A percentile compares a stretch with the other conserved stretches of the same genome.
These are phyloP conservation scores for Ustilago vetiveriae DNA, from an alignment of 1,284 basidiomycete genomes.

Conservation along the genomic window DNA sequence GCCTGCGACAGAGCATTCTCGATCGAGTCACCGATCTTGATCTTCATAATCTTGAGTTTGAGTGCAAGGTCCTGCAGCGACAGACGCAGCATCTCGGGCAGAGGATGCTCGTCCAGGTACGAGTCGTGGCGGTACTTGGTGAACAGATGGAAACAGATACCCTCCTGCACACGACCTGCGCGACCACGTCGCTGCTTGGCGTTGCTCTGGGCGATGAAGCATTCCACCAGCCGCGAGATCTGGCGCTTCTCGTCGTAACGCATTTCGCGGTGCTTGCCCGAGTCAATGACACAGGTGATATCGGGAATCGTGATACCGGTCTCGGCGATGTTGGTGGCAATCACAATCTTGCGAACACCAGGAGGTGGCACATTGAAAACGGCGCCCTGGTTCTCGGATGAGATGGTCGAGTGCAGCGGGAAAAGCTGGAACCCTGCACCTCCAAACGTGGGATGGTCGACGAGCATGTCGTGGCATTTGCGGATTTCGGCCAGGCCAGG, in stretches of 20 bases:
- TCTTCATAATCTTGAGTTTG: slow-evolving; percentile 95
- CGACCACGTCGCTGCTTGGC: slow-evolving; percentile 90
- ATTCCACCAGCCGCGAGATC: slow-evolving; percentile 89
- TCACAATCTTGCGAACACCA: slow-evolving; percentile 88
- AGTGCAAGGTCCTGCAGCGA: slow-evolving; percentile 93
- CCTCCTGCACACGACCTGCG: slow-evolving; percentile 89
- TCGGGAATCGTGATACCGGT: slow-evolving; percentile 98
- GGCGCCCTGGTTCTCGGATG: slow-evolving; percentile 80
- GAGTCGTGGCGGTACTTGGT: slow-evolving; percentile 86
- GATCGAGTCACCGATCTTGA: slow-evolving; percentile 81
- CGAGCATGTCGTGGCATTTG: slow-evolving; percentile 82
- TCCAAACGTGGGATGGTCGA: slow-evolving; percentile 80
- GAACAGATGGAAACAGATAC: slow-evolving; percentile 95
- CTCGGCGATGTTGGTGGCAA: slow-evolving; percentile 79
- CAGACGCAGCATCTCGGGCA: slow-evolving; percentile 94
- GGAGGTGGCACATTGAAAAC: slow-evolving; percentile 87
- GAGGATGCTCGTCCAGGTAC: slow-evolving; percentile 83
- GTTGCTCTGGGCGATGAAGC: slow-evolving; percentile 91
- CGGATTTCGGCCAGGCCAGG: slow-evolving; percentile 88
- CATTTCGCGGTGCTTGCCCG: slow-evolving; percentile 79
- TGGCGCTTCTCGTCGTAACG: slow-evolving; percentile 95
- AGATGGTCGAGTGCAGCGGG: slow-evolving; percentile 84
- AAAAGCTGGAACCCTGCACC: slow-evolving; percentile 79
- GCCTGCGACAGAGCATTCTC: slow-evolving; percentile 89
- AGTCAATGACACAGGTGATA: slow-evolving; percentile 96